Percentiles rank a stretch among this genome's conserved stretches.
Conservation (phyloP, 2,329 filamentous ascomycete genomes). For the Lachnellula subtilissima region DNA sequence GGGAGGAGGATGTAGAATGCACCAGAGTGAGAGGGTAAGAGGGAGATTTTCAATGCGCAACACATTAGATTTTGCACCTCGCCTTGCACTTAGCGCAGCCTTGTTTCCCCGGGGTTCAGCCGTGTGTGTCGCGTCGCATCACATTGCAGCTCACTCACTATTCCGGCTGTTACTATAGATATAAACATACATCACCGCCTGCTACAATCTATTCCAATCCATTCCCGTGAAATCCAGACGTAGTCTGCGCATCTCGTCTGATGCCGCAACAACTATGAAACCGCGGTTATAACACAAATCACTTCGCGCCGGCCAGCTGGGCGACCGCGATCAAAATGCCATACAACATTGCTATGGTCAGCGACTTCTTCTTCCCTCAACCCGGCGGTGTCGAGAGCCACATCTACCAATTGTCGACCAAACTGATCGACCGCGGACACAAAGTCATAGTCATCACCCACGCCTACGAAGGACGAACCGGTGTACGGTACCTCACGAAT, state of each 20-base stretch:
- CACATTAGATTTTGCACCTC: no score
- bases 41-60: slow-evolving; percentile 9
- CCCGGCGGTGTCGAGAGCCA: slow-evolving; percentile 96
- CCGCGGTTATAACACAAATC: background rate
- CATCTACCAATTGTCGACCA: slow-evolving; percentile 95
- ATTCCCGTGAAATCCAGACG: background rate
- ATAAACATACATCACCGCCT: no score
- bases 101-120: no score
- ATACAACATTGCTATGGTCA: slow-evolving; percentile 83
- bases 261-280: background rate
- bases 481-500: slow-evolving; percentile 92
- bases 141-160: no score
- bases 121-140: no score
- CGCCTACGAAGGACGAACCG: slow-evolving; percentile 84
- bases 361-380: slow-evolving; percentile 99
- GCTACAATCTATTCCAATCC: no score
- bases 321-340: slow-evolving; percentile 24
- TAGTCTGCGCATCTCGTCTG: background rate
- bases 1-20: background rate
- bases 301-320: background rate
- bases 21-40: background rate
- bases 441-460: slow-evolving; percentile 98
- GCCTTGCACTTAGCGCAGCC: no score
- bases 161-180: no score
- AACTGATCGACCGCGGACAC: slow-evolving; percentile 94